Percentiles rank a stretch among this genome's conserved stretches.
Evolutionary conservation across 345 rosid species (phyloP).

Genomic region (Clausena lansium): DNA sequence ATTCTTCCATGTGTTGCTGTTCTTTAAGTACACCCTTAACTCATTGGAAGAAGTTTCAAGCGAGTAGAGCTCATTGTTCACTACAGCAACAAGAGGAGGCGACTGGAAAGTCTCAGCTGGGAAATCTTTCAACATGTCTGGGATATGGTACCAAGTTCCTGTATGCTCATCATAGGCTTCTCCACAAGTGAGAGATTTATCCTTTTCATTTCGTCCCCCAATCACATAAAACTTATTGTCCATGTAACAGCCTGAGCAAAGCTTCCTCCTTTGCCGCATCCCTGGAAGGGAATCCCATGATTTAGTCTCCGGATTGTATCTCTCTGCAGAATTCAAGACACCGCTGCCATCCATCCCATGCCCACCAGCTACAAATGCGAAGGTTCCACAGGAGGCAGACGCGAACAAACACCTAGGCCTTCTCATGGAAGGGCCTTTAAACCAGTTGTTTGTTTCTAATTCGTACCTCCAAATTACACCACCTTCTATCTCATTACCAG

Average conservation of each 20-base stretch:
- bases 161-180: slow-evolving; percentile 61
- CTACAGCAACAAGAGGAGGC: slow-evolving; percentile 82
- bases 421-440: slow-evolving; percentile 69
- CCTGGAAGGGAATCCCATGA: slow-evolving; percentile 59
- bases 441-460: slow-evolving; percentile 65
- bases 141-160: slow-evolving; percentile 59
- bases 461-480: slow-evolving; percentile 75
- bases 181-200: slow-evolving; percentile 52
- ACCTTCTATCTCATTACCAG: slow-evolving; percentile 57
- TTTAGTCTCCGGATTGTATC: slow-evolving; percentile 60
- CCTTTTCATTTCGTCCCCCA: slow-evolving; percentile 65
- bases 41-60: slow-evolving; percentile 66
- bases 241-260: slow-evolving; percentile 79
- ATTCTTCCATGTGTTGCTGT: slow-evolving; percentile 63
- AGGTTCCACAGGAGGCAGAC: slow-evolving; percentile 63
- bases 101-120: slow-evolving; percentile 56
- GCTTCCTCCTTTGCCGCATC: slow-evolving; percentile 54
- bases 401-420: slow-evolving; percentile 75
- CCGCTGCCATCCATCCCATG: slow-evolving; percentile 24
- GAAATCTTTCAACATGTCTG: slow-evolving; percentile 48
- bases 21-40: slow-evolving; percentile 58
- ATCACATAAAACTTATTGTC: slow-evolving; percentile 67
- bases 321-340: slow-evolving; percentile 63
- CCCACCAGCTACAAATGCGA: slow-evolving; percentile 81
- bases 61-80: slow-evolving; percentile 63